phyloP scores from a whole-genome alignment of 129 eudicot species.

The Logfia minima region DNA sequence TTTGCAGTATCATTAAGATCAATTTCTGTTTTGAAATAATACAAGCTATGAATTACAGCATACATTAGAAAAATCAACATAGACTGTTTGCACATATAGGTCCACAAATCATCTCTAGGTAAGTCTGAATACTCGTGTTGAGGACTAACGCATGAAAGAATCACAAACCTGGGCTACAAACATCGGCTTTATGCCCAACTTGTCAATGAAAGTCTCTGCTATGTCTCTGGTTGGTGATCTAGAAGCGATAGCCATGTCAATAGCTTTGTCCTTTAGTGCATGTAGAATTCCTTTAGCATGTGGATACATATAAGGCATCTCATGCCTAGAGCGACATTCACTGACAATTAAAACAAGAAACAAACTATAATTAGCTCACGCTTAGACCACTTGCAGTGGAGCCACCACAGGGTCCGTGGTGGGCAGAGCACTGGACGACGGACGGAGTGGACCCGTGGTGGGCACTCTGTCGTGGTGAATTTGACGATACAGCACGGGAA shows the following conservation, averaged over 20 bases:
- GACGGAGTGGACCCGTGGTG: too few species aligned
- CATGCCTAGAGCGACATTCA: constrained; percentile 86
- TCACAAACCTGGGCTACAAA: constrained; percentile 84
- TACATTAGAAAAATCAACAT: background rate
- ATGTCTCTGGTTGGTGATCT: constrained; percentile 95
- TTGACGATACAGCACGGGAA: too few species aligned
- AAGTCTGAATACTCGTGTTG: background rate
- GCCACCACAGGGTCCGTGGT: too few species aligned
- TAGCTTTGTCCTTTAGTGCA: constrained; percentile 82
- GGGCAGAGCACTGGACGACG: too few species aligned
- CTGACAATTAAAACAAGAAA: constrained; percentile 33
- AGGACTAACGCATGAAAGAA: background rate
- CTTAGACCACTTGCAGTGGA: too few species aligned
- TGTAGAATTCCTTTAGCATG: constrained; percentile 73
- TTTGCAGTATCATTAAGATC: background rate
- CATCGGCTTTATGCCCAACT: constrained; percentile 72
- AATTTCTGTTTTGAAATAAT: background rate
- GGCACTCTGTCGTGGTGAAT: too few species aligned
- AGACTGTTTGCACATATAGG: constrained; percentile 1
- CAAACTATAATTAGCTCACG: background rate
- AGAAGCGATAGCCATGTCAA: constrained; percentile 85
- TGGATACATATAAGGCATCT: constrained; percentile 83
- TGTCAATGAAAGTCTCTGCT: constrained; percentile 72
- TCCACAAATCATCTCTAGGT: background rate
- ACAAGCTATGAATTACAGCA: background rate